Conservation (phyloP, 225 moss, liverwort and hornwort species). For the Anthoceros angustus region DNA sequence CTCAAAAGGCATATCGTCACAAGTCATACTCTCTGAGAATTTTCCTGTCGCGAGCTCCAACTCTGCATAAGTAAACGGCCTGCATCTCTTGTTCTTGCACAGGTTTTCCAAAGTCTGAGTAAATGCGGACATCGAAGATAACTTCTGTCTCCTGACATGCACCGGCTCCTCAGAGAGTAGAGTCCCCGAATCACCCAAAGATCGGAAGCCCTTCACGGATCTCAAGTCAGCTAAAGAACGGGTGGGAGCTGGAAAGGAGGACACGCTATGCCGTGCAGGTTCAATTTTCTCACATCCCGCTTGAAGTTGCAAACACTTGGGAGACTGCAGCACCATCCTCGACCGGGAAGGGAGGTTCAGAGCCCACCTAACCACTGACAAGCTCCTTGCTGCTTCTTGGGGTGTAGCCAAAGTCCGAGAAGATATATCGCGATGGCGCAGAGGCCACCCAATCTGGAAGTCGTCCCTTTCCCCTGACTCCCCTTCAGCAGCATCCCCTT, state of each 20-base stretch:
- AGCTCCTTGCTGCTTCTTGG: conserved; percentile 12
- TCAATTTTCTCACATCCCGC: background rate
- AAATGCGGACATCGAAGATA: background rate
- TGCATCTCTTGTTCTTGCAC: background rate
- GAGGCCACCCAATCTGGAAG: conserved; percentile 36
- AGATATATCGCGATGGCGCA: conserved; percentile 24
- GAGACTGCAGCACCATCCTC: background rate
- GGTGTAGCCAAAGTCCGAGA: conserved; percentile 15
- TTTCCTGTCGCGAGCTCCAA: background rate
- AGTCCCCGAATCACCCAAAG: background rate
- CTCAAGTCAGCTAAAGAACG: background rate
- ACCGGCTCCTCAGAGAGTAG: background rate
- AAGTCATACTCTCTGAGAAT: background rate
- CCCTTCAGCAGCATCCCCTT: background rate
- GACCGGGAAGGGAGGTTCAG: conserved; percentile 18
- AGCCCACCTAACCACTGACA: conserved; percentile 45
- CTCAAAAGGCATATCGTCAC: background rate
- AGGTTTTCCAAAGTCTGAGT: background rate
- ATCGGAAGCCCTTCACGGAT: background rate
- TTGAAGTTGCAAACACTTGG: background rate
- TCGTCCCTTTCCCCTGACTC: conserved; percentile 11
- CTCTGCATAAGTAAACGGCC: background rate
- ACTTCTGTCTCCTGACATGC: background rate
- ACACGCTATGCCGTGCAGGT: conserved; percentile 12
- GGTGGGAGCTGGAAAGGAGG: background rate